Percentiles rank a stretch among this genome's conserved stretches.
These are phyloP conservation scores for Adansonia grandidieri DNA, from an alignment of 441 rosid genomes.

Conservation along the genomic window DNA sequence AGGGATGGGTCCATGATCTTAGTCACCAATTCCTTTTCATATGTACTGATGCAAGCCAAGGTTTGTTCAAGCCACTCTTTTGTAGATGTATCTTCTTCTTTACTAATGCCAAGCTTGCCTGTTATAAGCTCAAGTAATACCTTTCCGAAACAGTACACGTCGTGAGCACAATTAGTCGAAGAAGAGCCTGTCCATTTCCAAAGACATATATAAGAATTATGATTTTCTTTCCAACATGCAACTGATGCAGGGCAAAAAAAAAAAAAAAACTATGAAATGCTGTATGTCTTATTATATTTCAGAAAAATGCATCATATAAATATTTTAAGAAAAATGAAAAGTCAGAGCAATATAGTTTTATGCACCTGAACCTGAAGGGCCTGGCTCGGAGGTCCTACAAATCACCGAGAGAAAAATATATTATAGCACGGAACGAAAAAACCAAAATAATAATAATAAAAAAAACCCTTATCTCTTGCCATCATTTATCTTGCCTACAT, in stretches of 20 bases:
- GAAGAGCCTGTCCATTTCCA: conserved; percentile 46
- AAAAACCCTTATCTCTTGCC: not conserved
- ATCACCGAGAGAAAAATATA: conserved; percentile 20
- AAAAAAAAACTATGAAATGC: not conserved
- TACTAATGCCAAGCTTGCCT: conserved; percentile 65
- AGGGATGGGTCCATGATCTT: conserved; percentile 64
- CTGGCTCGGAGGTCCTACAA: conserved; percentile 43
- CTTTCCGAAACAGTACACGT: conserved; percentile 68
- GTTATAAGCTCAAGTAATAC: conserved; percentile 66
- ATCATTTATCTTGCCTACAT: not conserved
- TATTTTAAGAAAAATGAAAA: too few relatives aligned
- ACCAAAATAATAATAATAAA: not conserved
- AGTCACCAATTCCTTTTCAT: conserved; percentile 58
- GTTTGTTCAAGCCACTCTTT: conserved; percentile 50
- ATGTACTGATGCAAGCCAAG: conserved; percentile 47
- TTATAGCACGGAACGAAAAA: conserved; percentile 16
- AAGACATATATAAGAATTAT: conserved; percentile 28
- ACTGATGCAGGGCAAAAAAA: not conserved
- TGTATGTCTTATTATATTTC: not conserved
- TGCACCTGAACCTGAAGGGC: conserved; percentile 40
- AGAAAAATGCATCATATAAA: not conserved
- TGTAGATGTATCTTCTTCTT: conserved; percentile 44
- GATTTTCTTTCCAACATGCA: conserved; percentile 14
- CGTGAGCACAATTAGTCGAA: conserved; percentile 52
- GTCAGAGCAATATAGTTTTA: not conserved